Percentiles rank a stretch among this genome's conserved stretches.
These are phyloP conservation scores for Poa pratensis DNA, from an alignment of 176 grass and related monocot genomes.

Conservation along the genomic window DNA sequence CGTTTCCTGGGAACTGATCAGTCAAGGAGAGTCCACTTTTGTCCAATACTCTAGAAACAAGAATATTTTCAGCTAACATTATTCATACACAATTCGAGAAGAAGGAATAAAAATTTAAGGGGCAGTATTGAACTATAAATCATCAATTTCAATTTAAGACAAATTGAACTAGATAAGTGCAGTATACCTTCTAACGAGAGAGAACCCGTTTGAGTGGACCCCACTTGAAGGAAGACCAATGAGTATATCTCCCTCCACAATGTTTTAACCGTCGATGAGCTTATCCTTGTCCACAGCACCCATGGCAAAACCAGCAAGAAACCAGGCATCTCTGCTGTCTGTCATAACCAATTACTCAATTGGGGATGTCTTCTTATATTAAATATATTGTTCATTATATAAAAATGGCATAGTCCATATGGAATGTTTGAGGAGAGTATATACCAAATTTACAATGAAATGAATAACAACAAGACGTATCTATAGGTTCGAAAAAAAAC, in stretches of 20 bases:
- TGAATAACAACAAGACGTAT: too few species aligned
- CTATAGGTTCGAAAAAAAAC: too few species aligned
- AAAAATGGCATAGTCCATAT: not conserved
- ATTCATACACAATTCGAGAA: not conserved
- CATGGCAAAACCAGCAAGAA: constrained; percentile 92
- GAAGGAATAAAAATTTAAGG: not conserved
- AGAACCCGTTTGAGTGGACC: constrained; percentile 96
- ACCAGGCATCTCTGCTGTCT: constrained; percentile 98
- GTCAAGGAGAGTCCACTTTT: constrained; percentile 73
- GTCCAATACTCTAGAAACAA: constrained; percentile 63
- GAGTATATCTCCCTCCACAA: constrained; percentile 78
- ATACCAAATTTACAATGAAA: not conserved
- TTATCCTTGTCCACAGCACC: constrained; percentile 77
- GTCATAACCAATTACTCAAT: constrained; percentile 13
- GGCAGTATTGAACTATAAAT: not conserved
- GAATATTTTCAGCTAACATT: constrained; percentile 26
- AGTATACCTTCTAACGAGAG: constrained; percentile 88
- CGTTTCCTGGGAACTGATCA: constrained; percentile 71
- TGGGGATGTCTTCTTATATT: not conserved
- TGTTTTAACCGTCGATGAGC: constrained; percentile 87
- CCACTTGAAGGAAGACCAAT: constrained; percentile 97
- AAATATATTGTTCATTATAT: not conserved
- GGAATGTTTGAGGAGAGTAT: not conserved
- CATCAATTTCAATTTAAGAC: not conserved
- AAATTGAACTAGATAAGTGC: constrained; percentile 4